Conservation (phyloP, 2,329 filamentous ascomycete genomes). For the Aspergillus eucalypticola region DNA sequence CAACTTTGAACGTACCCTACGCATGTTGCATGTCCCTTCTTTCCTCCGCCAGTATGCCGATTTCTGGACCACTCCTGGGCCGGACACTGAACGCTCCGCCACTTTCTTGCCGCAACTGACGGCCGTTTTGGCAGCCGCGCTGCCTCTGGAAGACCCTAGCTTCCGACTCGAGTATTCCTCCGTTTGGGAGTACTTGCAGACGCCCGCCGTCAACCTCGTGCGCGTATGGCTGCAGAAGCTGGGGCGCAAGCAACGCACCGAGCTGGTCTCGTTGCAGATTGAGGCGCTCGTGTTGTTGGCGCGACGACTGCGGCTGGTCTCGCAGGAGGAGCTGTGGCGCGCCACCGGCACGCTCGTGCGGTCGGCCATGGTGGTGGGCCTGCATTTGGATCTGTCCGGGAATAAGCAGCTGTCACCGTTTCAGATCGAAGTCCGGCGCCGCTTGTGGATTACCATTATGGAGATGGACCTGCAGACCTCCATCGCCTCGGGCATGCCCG, state of each 20-base stretch:
- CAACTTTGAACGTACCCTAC: slow-evolving; percentile 22
- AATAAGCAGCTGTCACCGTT: slow-evolving; percentile 36
- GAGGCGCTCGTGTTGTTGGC: slow-evolving; percentile 19
- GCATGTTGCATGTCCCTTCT: slow-evolving; percentile 24
- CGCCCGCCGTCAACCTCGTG: slow-evolving; percentile 13
- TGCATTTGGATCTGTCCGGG: slow-evolving; percentile 42
- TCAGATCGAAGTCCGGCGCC: slow-evolving; percentile 37
- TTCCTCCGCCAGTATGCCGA: slow-evolving; percentile 18
- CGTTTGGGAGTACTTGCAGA: slow-evolving; percentile 21
- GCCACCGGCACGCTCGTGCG: slow-evolving; percentile 43
- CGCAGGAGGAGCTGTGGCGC: slow-evolving; percentile 40
- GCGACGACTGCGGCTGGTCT: slow-evolving; percentile 14
- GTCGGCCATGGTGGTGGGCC: slow-evolving; percentile 42
- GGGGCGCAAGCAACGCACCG: slow-evolving; percentile 21
- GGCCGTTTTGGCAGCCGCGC: slow-evolving; percentile 15
- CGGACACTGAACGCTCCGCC: slow-evolving; percentile 9
- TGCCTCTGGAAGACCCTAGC: slow-evolving; percentile 2
- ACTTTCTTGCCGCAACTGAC: slow-evolving; percentile 22
- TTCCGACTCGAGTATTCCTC: slow-evolving; percentile 7
- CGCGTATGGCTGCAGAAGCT: slow-evolving; percentile 22
- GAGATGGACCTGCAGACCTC: slow-evolving; percentile 51
- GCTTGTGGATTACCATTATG: slow-evolving; percentile 40
- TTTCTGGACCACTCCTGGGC: slow-evolving; percentile 18
- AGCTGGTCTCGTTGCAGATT: slow-evolving; percentile 22
- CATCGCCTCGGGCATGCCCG: slow-evolving; percentile 41